phyloP scores from a whole-genome alignment of 106 monocot genomes.

The Gastrodia elata region DNA sequence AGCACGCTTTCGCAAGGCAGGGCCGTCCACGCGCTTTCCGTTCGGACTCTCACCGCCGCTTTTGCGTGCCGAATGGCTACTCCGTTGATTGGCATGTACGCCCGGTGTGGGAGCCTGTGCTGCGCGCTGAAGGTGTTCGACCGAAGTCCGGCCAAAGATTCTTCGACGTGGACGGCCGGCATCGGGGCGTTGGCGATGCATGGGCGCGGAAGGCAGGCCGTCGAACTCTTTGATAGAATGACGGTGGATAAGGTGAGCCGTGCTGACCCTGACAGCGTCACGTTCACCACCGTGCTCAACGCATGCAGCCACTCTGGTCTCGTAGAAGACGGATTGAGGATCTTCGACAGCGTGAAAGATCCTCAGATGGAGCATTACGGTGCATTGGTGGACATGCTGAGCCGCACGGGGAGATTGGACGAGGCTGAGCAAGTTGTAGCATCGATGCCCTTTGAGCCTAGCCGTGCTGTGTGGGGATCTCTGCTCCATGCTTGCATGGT shows the following conservation, averaged over 20 bases:
- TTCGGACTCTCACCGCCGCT: background rate
- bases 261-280: slow-evolving; percentile 22
- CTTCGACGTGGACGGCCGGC: slow-evolving; percentile 40
- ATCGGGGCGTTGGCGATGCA: slow-evolving; percentile 37
- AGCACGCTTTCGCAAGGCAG: slow-evolving; percentile 14
- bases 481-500: slow-evolving; percentile 16
- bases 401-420: slow-evolving; percentile 15
- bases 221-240: slow-evolving; percentile 34
- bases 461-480: slow-evolving; percentile 16
- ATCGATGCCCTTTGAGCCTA: slow-evolving; percentile 23
- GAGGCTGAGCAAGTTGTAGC: slow-evolving; percentile 11
- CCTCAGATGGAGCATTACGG: slow-evolving; percentile 38
- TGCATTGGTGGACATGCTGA: slow-evolving; percentile 22
- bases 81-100: slow-evolving; percentile 36
- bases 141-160: slow-evolving; percentile 18
- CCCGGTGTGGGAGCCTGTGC: slow-evolving; percentile 29
- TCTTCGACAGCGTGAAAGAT: slow-evolving; percentile 25
- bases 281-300: slow-evolving; percentile 31
- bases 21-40: slow-evolving; percentile 8
- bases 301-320: slow-evolving; percentile 48
- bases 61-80: slow-evolving; percentile 17
- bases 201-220: slow-evolving; percentile 22
- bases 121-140: slow-evolving; percentile 28
- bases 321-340: slow-evolving; percentile 19
- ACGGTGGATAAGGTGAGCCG: background rate